Conservation (phyloP, 2,329 filamentous ascomycete genomes). For the Botrytis byssoidea region DNA sequence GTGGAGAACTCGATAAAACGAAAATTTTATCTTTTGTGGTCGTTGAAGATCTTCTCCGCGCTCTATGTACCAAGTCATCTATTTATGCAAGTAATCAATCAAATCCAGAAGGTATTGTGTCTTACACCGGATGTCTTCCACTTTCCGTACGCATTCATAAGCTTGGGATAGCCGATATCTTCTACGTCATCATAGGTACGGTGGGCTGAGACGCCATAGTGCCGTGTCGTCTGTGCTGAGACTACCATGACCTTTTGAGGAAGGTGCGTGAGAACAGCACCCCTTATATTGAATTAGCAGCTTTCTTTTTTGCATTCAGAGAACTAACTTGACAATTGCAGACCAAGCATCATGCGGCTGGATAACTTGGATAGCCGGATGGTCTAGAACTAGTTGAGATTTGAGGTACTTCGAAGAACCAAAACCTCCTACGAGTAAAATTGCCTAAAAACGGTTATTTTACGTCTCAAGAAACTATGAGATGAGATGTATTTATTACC, state of each 20-base stretch:
- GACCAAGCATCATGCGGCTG: conserved; percentile 30
- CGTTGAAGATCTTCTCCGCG: conserved; percentile 26
- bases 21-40: conserved; percentile 23
- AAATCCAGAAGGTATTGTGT: neutral
- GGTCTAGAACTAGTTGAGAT: conserved; percentile 42
- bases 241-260: conserved; percentile 23
- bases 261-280: conserved; percentile 29
- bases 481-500: conserved; percentile 36
- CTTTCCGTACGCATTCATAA: neutral
- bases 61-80: conserved; percentile 34
- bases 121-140: neutral
- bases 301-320: neutral
- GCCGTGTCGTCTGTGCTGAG: conserved; percentile 27
- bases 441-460: conserved; percentile 4
- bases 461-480: conserved; percentile 16
- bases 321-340: conserved; percentile 31
- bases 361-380: conserved; percentile 35
- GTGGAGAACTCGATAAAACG: conserved; percentile 24
- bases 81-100: neutral
- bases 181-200: neutral
- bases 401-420: conserved; percentile 35
- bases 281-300: conserved; percentile 16
- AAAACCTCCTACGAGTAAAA: conserved; percentile 34
- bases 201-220: conserved; percentile 28
- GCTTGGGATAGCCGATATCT: conserved; percentile 20